phyloP scores from a whole-genome alignment of 495 filamentous ascomycete species.

The Trypethelium eluteriae region DNA sequence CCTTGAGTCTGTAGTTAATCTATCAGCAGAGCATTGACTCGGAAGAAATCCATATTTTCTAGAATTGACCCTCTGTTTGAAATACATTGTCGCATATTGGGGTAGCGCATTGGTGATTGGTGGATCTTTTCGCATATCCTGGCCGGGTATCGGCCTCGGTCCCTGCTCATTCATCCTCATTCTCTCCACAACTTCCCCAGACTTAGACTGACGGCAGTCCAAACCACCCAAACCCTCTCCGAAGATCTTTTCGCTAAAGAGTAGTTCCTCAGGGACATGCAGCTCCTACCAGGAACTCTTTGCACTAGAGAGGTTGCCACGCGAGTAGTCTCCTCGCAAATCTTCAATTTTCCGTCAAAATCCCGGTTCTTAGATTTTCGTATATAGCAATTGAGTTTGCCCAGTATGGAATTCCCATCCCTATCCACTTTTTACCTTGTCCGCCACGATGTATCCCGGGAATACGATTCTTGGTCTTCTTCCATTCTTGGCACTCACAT shows the following conservation, averaged over 20 bases:
- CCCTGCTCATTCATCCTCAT: neutral
- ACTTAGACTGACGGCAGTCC: neutral
- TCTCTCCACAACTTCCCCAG: constrained; percentile 8
- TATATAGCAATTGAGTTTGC: constrained; percentile 9
- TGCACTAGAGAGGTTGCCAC: neutral
- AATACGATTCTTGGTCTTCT: neutral
- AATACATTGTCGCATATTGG: no score
- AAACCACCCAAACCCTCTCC: neutral
- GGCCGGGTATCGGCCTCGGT: neutral
- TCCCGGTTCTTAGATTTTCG: neutral
- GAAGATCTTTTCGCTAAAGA: neutral
- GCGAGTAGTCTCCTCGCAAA: neutral
- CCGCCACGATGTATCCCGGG: neutral
- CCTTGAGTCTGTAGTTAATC: no score
- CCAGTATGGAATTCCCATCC: constrained; percentile 6
- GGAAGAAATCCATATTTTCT: no score
- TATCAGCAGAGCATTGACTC: no score
- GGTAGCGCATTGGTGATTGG: neutral
- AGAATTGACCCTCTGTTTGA: no score
- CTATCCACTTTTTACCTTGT: constrained; percentile 1
- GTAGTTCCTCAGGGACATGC: neutral
- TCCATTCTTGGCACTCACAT: neutral
- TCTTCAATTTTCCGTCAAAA: constrained; percentile 8
- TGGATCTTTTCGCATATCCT: neutral
- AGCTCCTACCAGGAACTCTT: neutral